These are phyloP conservation scores for Backusella sp. DNA, from an alignment of 192 early-diverging fungal genomes.

Conservation along the genomic window DNA sequence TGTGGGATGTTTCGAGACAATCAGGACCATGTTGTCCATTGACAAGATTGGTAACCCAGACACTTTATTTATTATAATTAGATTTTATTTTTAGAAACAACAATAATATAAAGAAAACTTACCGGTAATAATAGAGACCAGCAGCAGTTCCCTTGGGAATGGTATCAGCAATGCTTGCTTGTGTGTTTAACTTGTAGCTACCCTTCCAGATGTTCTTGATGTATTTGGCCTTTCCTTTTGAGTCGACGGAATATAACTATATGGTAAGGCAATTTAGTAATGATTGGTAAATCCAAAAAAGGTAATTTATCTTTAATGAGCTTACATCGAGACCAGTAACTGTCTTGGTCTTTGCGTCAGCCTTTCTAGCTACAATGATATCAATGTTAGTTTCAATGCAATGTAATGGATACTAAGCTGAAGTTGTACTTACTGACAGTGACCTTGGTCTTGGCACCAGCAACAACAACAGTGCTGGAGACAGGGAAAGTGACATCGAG, in stretches of 20 bases:
- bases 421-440: constrained; percentile 27
- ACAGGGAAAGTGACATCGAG: constrained; percentile 18
- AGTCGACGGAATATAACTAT: constrained; percentile 26
- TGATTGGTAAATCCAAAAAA: not conserved
- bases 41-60: constrained; percentile 37
- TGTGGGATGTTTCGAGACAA: constrained; percentile 33
- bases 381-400: not conserved
- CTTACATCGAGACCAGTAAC: constrained; percentile 36
- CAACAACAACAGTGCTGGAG: constrained; percentile 9
- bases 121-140: constrained; percentile 38
- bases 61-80: constrained; percentile 10
- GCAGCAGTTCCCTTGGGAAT: constrained; percentile 26
- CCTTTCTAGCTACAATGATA: constrained; percentile 14
- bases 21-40: constrained; percentile 35
- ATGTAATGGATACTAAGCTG: not conserved
- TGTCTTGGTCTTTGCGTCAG: constrained; percentile 16
- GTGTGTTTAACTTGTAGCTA: constrained; percentile 21
- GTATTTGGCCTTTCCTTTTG: constrained; percentile 29
- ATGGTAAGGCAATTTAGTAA: not conserved
- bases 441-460: constrained; percentile 23
- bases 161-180: constrained; percentile 22
- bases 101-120: not conserved
- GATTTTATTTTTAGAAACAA: not conserved
- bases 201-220: constrained; percentile 35
- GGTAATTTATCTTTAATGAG: not conserved